These are phyloP conservation scores for Peniophora sp. DNA, from an alignment of 1,284 basidiomycete species.

Conservation along the genomic window DNA sequence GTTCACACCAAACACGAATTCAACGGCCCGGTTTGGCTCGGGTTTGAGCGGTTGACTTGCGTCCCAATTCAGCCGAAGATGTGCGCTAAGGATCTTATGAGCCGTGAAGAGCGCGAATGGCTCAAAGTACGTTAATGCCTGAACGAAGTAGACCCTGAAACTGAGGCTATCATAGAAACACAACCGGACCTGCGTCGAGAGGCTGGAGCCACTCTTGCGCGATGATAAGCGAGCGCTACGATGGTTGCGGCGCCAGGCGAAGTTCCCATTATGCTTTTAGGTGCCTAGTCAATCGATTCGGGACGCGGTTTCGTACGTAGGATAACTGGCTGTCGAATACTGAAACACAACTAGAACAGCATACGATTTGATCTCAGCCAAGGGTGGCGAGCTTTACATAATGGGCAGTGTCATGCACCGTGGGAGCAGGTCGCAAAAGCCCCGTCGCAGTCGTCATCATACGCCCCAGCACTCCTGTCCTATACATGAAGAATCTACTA, in stretches of 20 bases:
- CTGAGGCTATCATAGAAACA: conserved; percentile 48
- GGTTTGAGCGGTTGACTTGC: conserved; percentile 83
- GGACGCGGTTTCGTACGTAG: no score
- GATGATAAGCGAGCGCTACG: conserved; percentile 75
- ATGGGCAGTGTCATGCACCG: no score
- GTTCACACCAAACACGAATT: conserved; percentile 65
- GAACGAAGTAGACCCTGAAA: not conserved
- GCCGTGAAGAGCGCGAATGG: conserved; percentile 84
- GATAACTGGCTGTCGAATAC: no score
- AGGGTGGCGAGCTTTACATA: no score
- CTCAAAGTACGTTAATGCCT: conserved; percentile 51
- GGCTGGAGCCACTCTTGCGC: conserved; percentile 65
- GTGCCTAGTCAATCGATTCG: no score
- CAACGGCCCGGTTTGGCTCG: conserved; percentile 71
- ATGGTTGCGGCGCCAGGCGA: conserved; percentile 74
- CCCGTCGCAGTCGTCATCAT: no score
- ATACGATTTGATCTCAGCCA: no score
- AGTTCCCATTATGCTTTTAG: conserved; percentile 13
- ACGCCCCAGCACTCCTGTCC: no score
- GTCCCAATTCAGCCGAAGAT: conserved; percentile 92
- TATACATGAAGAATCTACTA: no score
- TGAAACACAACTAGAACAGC: no score
- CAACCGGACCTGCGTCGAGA: conserved; percentile 71
- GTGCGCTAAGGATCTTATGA: conserved; percentile 79
- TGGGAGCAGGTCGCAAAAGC: no score